Evolutionary conservation across 1,284 basidiomycete species (phyloP).

Genomic region (Heterobasidion occidentale): DNA sequence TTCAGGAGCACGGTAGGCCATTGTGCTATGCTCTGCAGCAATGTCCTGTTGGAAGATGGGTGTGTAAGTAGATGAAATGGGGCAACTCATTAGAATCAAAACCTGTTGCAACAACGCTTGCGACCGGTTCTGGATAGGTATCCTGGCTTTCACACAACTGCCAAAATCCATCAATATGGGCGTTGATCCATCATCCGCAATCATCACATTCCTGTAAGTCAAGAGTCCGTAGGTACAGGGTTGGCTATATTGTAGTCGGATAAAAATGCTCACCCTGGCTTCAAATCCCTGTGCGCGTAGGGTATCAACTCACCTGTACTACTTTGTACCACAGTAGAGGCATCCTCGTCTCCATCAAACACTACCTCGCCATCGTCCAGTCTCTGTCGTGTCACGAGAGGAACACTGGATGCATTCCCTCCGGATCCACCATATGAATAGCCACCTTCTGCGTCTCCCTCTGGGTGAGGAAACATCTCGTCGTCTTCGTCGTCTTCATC

Average conservation of each 20-base stretch:
- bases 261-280: constrained; percentile 71
- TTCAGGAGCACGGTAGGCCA: constrained; percentile 94
- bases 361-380: constrained; percentile 52
- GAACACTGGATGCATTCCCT: constrained; percentile 29
- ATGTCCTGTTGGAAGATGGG: constrained; percentile 54
- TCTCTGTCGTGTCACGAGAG: constrained; percentile 43
- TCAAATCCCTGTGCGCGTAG: constrained; percentile 95
- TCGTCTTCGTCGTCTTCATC: constrained; percentile 50
- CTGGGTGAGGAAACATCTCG: constrained; percentile 61
- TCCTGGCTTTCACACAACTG: constrained; percentile 75
- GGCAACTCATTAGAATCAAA: background rate
- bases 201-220: constrained; percentile 82
- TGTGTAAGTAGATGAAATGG: background rate
- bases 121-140: constrained; percentile 72
- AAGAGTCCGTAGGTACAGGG: background rate
- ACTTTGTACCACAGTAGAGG: constrained; percentile 27
- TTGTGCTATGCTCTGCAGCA: constrained; percentile 91
- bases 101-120: constrained; percentile 86
- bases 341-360: constrained; percentile 75
- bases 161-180: constrained; percentile 99
- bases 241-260: background rate
- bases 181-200: constrained; percentile 79
- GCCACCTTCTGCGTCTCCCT: constrained; percentile 62
- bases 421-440: constrained; percentile 53
- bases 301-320: constrained; percentile 54